Evolutionary conservation across 225 moss, liverwort and hornwort species (phyloP), one percentile per base, ranked within the genome.

Genomic region (Neckera pumila): DNA sequence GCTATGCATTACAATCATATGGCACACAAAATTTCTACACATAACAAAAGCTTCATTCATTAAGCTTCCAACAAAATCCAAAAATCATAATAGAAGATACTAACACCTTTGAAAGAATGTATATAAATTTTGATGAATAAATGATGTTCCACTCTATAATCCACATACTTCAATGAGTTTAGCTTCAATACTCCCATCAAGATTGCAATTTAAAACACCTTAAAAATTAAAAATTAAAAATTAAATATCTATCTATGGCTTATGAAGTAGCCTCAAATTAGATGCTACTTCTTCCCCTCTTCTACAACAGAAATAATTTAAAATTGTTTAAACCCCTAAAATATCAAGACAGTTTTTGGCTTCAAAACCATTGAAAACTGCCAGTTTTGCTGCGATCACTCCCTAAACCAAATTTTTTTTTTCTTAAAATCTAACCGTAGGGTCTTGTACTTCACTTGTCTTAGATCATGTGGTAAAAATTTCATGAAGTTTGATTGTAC

Each of bases 71-170:
- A 36, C 34, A 77, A 22, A 14, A 53, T 53, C 10, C 4, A 53
- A 1, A 49, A 33, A 76, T 49, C 21, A 33, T 20, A 49, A 0
- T 21, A 6, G 31, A 12, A 47, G 33, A 49, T 31, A 20, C 8
- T 12, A 13, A 4, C 5, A 20, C 11, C 8, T 76, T 49, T 0
- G 0, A 0, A 19, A 14, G 21, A 49, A 49, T 20, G 33, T 12
- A 49, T 3, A 51, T 31, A 49, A 19, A 13, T 49, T 49, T 76
- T 49, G 21, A 47, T 31, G 33, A 21, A 33, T 21, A 21, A 51
- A 33, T 21, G 5, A 76, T 33, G 5, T 76, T 76, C 11, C 14
- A 51, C 47, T 34, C 22, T 21, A 22, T 14, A 22, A 51, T 51
- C 20, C 4, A 30, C 11, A 47, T 26, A 17, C n/a, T 70, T 40